Conservation (phyloP, 345 rosid genomes). For the Populus nigra region DNA sequence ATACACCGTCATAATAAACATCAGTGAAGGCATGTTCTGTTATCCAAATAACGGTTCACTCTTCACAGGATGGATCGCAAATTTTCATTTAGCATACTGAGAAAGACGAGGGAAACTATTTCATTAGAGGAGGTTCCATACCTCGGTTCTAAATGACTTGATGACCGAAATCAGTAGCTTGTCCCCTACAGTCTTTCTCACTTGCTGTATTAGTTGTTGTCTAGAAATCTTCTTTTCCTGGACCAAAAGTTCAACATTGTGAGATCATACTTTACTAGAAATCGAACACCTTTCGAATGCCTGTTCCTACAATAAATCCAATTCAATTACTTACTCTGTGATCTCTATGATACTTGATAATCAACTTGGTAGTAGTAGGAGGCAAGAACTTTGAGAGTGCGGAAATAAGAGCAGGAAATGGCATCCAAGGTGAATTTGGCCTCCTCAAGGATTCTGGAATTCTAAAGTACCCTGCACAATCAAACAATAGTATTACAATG, state of each 20-base stretch:
- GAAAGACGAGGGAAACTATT: neutral
- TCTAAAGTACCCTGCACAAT: conserved; percentile 28
- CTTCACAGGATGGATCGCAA: neutral
- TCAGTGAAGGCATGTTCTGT: neutral
- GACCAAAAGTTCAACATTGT: conserved; percentile 1
- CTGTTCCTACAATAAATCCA: neutral
- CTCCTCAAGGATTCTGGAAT: conserved; percentile 27
- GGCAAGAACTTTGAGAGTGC: conserved; percentile 56
- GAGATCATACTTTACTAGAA: neutral
- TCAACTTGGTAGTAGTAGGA: conserved; percentile 34
- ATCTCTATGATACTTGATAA: conserved; percentile 52
- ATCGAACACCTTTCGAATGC: neutral
- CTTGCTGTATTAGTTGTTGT: conserved; percentile 49
- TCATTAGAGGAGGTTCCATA: neutral
- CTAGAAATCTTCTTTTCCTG: conserved; percentile 73
- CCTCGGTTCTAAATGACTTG: conserved; percentile 58
- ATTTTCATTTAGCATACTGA: neutral
- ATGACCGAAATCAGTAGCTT: conserved; percentile 59
- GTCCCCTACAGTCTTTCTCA: conserved; percentile 71
- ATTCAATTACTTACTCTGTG: conserved; percentile 38
- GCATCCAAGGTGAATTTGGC: conserved; percentile 78
- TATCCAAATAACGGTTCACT: neutral
- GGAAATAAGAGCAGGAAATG: conserved; percentile 58
- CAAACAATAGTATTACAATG: neutral
- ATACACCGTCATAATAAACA: no score